phyloP scores from a whole-genome alignment of 345 rosid genomes.

The Dovyalis caffra region DNA sequence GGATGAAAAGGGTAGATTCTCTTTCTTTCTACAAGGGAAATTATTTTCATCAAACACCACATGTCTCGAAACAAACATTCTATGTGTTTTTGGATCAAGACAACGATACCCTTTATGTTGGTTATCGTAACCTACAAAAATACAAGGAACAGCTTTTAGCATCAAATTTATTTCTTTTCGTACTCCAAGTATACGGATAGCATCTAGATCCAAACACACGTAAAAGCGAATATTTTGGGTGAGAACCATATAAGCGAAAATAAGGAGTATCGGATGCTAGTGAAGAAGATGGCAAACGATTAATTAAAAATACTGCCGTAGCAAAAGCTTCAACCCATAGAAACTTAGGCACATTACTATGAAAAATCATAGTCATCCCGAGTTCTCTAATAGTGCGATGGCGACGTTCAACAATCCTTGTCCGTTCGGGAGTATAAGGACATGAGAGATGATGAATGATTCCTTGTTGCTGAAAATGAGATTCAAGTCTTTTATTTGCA shows the following conservation, averaged over 20 bases:
- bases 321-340: constrained; percentile 8
- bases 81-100: not conserved
- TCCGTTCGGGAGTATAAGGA: not conserved
- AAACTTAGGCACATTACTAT: not conserved
- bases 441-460: constrained; percentile 1
- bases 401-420: not conserved
- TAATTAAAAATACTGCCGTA: not conserved
- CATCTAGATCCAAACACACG: constrained; percentile 11
- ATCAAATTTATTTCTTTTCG: not conserved
- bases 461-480: constrained; percentile 4
- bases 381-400: constrained; percentile 11
- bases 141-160: not conserved
- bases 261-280: not conserved
- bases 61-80: no score
- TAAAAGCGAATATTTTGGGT: not conserved
- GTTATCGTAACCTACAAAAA: constrained; percentile 4
- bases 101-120: not conserved
- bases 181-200: constrained; percentile 7
- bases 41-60: no score
- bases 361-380: constrained; percentile 18
- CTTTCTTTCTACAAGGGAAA: not conserved
- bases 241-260: not conserved
- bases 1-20: not conserved
- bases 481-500: not conserved
- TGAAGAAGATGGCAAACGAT: not conserved